Base-by-base conservation (phyloP, 148 eudicot genomes). In the Camellia lanceoleosa region DNA sequence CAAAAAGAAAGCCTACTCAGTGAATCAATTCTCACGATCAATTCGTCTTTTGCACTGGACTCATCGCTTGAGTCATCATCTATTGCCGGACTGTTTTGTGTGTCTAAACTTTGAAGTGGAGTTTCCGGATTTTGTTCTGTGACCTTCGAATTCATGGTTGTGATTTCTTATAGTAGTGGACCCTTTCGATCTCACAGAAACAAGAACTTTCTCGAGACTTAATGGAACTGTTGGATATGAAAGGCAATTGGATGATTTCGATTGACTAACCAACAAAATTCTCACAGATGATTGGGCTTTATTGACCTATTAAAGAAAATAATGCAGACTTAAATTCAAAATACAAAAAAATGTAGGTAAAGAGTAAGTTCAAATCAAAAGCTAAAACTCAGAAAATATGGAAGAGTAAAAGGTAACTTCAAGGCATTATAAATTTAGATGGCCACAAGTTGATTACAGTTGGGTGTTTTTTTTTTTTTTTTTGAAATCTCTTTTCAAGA, bases 11-110 rank as follows among this genome's bases (percentile, higher is more conserved):
- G 93, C 59, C 84, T 84, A 79, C 96, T 95, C 3, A 93, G 97
- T 18, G 97, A 92, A 80, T 95, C 97, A 67, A 93, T 90, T 76
- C 91, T 87, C 41, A 95, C 89, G 30, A 93, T 74, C 46, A 90
- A 84, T 79, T 92, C 98, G 12, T 92, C 97, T 84, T 93, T 97
- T 9, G 75, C 87, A 64, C 89, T 91, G 4, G 98, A 94, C 42
- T 95, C 99, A 58, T 90, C 93, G 65, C 94, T 94, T 11, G 94
- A 87, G 38, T 30, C 38, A 15, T 87, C 87, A n/a, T 82, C 84
- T 52, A 23, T 64, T 79, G 46, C 76, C 16, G 38, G 78, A 70
- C 65, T 74, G 12, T 76, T 81, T 79, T 52, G 83, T 82, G 19
- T 56, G 66, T 78, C 74, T 46, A 74, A 69, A 74, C 75, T 80